Base-by-base conservation (phyloP, 2,329 filamentous ascomycete genomes). In the Epichloe amarillans region DNA sequence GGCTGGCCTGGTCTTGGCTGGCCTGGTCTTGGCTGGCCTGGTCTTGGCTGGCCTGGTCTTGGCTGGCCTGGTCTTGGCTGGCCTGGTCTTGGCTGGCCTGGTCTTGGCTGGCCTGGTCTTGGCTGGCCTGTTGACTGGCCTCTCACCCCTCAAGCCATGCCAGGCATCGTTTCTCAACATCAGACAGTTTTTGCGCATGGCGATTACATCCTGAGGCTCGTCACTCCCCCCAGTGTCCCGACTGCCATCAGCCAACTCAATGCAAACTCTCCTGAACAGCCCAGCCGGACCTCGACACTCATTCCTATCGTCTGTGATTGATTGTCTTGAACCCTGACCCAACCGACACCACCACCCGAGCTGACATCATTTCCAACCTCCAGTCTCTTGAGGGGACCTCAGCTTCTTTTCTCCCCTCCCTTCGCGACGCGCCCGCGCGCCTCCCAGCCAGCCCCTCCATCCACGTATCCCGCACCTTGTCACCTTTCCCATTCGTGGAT, bases 91-190 rank as follows among this genome's bases (percentile, higher is more conserved):
- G n/a, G n/a, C n/a, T n/a, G n/a, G n/a, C n/a, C n/a, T 11, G 6
- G 7, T 8, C 38, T 19, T 6, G 23, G 5, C 23, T 23, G 40
- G 11, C 7, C 42, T 30, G 12, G n/a, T n/a, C n/a, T 8, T 5
- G 30, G 11, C 33, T 21, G 10, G 38, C 21, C 21, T 23, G 4
- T 23, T 4, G 21, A 23, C 21, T 23, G 21, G 21, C 21, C 12
- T 23, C 48, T 23, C 51, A 35, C 48, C 44, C 37, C 51, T 50
- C 51, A 47, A 47, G 36, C 37, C 43, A 44, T 14, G 40, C 38
- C 50, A 49, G 43, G 38, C 47, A 46, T 46, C 43, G 48, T 50
- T 45, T 46, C 49, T 49, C 49, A 48, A 51, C 23, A 41, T 38
- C 40, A 19, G 21, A 35, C 30, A 41, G 43, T 8, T 39, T 46